A percentile compares a stretch with the other conserved stretches of the same genome.
These are phyloP conservation scores for Colletotrichum musae DNA, from an alignment of 2,329 filamentous ascomycete species.

Conservation along the genomic window DNA sequence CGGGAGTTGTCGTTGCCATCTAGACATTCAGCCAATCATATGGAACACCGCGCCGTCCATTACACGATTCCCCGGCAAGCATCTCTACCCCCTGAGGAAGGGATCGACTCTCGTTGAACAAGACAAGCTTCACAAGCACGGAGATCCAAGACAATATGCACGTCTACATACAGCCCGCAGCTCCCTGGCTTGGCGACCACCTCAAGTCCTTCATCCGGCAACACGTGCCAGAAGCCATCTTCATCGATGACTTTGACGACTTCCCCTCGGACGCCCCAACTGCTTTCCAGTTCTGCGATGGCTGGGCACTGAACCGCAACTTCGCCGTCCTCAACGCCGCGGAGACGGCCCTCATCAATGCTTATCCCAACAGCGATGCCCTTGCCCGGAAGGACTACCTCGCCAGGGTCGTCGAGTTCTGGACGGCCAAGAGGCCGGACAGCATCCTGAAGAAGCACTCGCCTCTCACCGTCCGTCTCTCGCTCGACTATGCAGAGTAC, in stretches of 20 bases:
- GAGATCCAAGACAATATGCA: conserved; percentile 42
- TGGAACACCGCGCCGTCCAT: conserved; percentile 22
- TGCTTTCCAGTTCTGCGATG: conserved; percentile 53
- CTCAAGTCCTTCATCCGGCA: conserved; percentile 48
- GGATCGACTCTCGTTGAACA: conserved; percentile 3
- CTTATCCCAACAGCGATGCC: conserved; percentile 57
- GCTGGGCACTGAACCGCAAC: conserved; percentile 52
- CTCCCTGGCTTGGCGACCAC: conserved; percentile 51
- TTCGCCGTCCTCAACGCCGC: conserved; percentile 51
- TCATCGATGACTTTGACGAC: conserved; percentile 47
- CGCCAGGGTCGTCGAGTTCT: conserved; percentile 52
- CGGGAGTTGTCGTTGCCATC: neutral
- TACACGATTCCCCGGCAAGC: conserved; percentile 24
- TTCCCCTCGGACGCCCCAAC: conserved; percentile 45
- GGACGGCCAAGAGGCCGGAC: conserved; percentile 52
- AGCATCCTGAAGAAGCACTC: conserved; percentile 50
- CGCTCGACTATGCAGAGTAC: conserved; percentile 56
- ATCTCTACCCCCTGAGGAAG: conserved; percentile 27
- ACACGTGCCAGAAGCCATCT: conserved; percentile 49
- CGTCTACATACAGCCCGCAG: conserved; percentile 45
- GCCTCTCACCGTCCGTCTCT: conserved; percentile 51
- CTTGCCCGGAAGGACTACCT: conserved; percentile 55
- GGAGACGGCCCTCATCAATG: conserved; percentile 51
- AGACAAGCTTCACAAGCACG: neutral
- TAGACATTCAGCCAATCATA: conserved; percentile 10